Conservation (phyloP, 2,329 filamentous ascomycete genomes). For the Microthyrium microscopicum region DNA sequence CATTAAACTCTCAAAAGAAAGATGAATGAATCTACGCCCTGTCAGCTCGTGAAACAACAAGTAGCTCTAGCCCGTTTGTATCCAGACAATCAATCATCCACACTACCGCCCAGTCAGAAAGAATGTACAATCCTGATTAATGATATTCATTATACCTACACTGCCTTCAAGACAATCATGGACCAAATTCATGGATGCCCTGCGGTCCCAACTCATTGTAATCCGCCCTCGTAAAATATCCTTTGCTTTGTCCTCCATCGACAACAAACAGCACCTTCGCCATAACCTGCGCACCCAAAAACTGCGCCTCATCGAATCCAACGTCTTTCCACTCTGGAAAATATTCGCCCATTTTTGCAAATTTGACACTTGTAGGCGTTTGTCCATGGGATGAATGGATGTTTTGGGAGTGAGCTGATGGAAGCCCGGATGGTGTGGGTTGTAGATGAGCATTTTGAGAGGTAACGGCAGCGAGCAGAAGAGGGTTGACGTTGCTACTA, state of each 20-base stretch:
- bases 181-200: conserved; percentile 43
- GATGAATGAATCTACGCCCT: no score
- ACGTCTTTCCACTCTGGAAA: conserved; percentile 75
- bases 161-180: no score
- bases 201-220: conserved; percentile 51
- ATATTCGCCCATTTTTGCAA: conserved; percentile 63
- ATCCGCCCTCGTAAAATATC: conserved; percentile 50
- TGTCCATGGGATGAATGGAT: conserved; percentile 48
- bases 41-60: no score
- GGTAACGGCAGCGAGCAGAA: conserved; percentile 80
- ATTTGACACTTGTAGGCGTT: conserved; percentile 72
- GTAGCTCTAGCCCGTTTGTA: no score
- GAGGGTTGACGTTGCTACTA: conserved; percentile 63
- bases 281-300: conserved; percentile 75
- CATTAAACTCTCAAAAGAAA: no score
- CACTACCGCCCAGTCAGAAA: no score
- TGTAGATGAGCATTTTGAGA: conserved; percentile 24
- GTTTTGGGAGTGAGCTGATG: conserved; percentile 15
- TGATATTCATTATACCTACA: no score
- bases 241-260: conserved; percentile 49
- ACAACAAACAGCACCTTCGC: conserved; percentile 58
- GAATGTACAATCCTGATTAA: no score
- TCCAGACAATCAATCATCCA: no score
- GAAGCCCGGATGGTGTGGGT: conserved; percentile 8
- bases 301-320: conserved; percentile 64